Conservation (phyloP, 2,329 filamentous ascomycete genomes). For the Gliomastix tumulicola region DNA sequence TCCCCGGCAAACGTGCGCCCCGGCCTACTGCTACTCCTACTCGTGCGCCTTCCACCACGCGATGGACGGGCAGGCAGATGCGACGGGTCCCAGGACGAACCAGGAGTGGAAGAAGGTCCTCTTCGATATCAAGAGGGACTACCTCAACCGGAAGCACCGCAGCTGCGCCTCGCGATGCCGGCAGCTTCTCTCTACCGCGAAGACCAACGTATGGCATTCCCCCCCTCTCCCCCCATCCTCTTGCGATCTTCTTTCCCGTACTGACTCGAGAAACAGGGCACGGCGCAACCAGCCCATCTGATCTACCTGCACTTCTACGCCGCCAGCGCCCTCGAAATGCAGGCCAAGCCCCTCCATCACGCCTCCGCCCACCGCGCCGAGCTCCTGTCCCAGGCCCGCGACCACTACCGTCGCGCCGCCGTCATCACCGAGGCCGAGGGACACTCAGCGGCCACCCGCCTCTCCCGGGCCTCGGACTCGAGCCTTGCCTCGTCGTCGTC, state of each 20-base stretch:
- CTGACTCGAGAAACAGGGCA: slow-evolving; percentile 7
- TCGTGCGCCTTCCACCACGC: no score
- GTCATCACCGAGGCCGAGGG: slow-evolving; percentile 37
- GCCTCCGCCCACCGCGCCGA: slow-evolving; percentile 36
- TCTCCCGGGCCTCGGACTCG: background rate
- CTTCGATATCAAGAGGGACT: slow-evolving; percentile 46
- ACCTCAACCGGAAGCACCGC: slow-evolving; percentile 41
- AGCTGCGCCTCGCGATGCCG: slow-evolving; percentile 45
- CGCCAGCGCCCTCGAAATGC: slow-evolving; percentile 52
- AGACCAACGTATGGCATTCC: slow-evolving; percentile 29
- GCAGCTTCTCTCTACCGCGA: slow-evolving; percentile 43
- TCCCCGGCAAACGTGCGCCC: no score
- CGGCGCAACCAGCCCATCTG: slow-evolving; percentile 27
- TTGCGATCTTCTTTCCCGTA: background rate
- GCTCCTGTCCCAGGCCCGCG: slow-evolving; percentile 43
- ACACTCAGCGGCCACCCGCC: background rate
- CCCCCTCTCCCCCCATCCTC: background rate
- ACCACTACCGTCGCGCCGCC: slow-evolving; percentile 43
- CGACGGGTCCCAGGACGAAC: no score
- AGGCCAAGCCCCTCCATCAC: slow-evolving; percentile 39
- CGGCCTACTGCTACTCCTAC: no score
- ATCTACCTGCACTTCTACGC: slow-evolving; percentile 57
- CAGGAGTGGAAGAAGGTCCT: slow-evolving; percentile 45
- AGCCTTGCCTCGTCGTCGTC: background rate
- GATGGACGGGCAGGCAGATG: no score